Evolutionary conservation across 441 rosid genomes (phyloP), one percentile per base, ranked within the genome.

Genomic region (Adansonia madagascariensis): DNA sequence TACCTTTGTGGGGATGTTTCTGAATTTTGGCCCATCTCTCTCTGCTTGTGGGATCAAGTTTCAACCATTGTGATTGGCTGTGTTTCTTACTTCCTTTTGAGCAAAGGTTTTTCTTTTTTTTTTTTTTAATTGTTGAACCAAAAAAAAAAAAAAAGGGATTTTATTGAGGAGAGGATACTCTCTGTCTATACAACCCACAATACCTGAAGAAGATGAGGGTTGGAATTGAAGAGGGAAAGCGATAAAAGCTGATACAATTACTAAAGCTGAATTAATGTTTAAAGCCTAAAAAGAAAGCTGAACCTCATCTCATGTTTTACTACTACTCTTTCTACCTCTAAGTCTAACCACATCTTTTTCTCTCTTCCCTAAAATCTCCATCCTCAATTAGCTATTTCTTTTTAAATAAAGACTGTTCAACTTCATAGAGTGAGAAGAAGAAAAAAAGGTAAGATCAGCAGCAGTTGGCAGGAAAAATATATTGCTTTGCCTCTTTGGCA

Each of bases 141-240:
- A 35, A 35, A 35, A 35, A 35, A 35, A 35, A 35, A 31, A 24
- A 24, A 24, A 24, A 27, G 31, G 39, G 39, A 35, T 35, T 35
- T 35, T 35, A 35, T 81, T 82, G 79, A 87, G 85, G 74, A 60
- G 78, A 85, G 85, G 79, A 87, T 82, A 71, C 49, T 76, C 85
- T 84, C 69, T 5, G 55, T 75, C 69, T 73, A 84, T 57, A 20
- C 83, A 74, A 74, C 3, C 74, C 82, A 55, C 22, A 77, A 68
- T 75, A 86, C 79, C 88, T 78, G 86, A 76, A 75, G 82, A 65
- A 76, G 87, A 86, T 77, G 86, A 83, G 86, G 65, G 76, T 62
- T 78, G 75, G 76, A 69, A 62, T 62, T 24, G 50, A 41, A 75
- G 63, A 50, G 44, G 77, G 64, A 73, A 71, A 75, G 31, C 69